phyloP scores from a whole-genome alignment of 2,329 filamentous ascomycete genomes.

The Colletotrichum spaethianum region DNA sequence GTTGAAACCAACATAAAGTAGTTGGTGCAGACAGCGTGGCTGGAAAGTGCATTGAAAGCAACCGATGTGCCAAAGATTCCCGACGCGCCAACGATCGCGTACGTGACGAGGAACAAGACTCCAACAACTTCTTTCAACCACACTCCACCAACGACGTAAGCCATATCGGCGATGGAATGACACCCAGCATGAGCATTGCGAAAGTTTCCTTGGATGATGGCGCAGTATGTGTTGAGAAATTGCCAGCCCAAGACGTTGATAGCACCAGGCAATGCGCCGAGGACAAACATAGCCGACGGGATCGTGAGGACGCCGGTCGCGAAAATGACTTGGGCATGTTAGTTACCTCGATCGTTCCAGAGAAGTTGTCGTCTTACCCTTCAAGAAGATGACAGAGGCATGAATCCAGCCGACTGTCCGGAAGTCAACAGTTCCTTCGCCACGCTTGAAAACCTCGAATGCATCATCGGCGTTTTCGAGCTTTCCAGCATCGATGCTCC shows the following conservation, averaged over 20 bases:
- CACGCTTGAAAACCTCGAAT: conserved; percentile 62
- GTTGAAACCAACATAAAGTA: conserved; percentile 70
- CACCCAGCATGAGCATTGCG: conserved; percentile 55
- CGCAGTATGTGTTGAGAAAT: conserved; percentile 56
- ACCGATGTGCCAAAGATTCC: conserved; percentile 73
- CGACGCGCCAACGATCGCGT: conserved; percentile 68
- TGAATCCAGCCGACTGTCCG: conserved; percentile 63
- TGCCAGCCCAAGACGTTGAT: conserved; percentile 60
- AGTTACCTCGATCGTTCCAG: neutral
- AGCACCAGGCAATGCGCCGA: conserved; percentile 59
- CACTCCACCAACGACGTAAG: conserved; percentile 66
- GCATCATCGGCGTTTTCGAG: conserved; percentile 46
- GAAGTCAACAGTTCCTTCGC: conserved; percentile 60
- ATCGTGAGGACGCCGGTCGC: conserved; percentile 60
- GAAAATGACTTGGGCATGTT: conserved; percentile 52
- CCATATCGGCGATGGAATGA: conserved; percentile 68
- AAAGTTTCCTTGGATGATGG: conserved; percentile 57
- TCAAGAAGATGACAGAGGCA: conserved; percentile 63
- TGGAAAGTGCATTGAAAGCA: conserved; percentile 71
- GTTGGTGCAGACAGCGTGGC: conserved; percentile 71
- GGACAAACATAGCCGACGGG: conserved; percentile 57
- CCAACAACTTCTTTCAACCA: conserved; percentile 68
- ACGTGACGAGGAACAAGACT: conserved; percentile 69
- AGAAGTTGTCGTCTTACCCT: conserved; percentile 47
- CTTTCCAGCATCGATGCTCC: conserved; percentile 45